Percentiles rank a stretch among this genome's conserved stretches.
Evolutionary conservation across 148 eudicot genomes (phyloP).

Genomic region (Fallopia convolvulus): DNA sequence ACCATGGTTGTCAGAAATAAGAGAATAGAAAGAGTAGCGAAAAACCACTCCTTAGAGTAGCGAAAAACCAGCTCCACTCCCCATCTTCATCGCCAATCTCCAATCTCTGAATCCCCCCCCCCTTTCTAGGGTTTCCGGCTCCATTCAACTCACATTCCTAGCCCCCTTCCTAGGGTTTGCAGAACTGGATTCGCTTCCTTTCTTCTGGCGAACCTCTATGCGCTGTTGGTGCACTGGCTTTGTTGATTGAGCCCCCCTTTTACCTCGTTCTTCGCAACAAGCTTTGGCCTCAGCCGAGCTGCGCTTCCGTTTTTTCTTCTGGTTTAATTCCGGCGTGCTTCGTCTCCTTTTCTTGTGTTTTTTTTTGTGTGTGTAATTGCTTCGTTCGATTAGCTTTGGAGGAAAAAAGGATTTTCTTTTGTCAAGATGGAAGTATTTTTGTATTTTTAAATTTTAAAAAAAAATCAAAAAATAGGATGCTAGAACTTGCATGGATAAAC

Average conservation of each 20-base stretch:
- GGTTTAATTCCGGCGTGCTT: not conserved
- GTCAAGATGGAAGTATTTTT: no score
- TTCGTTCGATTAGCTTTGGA: constrained; percentile 2
- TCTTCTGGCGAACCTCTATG: constrained; percentile 23
- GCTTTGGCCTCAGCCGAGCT: not conserved
- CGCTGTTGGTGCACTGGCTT: constrained; percentile 43
- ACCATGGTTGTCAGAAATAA: no score
- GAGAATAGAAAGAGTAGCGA: no score
- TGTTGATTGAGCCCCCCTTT: constrained; percentile 29
- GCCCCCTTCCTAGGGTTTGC: constrained; percentile 16
- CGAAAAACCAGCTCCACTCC: no score
- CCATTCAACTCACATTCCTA: constrained; percentile 1
- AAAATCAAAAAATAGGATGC: no score
- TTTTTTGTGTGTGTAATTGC: not conserved
- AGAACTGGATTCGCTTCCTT: constrained; percentile 39
- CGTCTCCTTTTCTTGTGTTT: not conserved
- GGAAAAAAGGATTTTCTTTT: not conserved
- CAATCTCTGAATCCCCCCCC: not conserved
- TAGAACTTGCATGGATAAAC: no score
- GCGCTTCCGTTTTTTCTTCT: not conserved
- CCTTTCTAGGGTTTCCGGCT: constrained; percentile 22
- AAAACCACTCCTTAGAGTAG: no score
- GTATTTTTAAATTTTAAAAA: no score
- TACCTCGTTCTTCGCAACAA: not conserved
- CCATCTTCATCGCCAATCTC: constrained; percentile 6